These are phyloP conservation scores for Leptodontidium sp. DNA, from an alignment of 2,329 filamentous ascomycete species.

Conservation along the genomic window DNA sequence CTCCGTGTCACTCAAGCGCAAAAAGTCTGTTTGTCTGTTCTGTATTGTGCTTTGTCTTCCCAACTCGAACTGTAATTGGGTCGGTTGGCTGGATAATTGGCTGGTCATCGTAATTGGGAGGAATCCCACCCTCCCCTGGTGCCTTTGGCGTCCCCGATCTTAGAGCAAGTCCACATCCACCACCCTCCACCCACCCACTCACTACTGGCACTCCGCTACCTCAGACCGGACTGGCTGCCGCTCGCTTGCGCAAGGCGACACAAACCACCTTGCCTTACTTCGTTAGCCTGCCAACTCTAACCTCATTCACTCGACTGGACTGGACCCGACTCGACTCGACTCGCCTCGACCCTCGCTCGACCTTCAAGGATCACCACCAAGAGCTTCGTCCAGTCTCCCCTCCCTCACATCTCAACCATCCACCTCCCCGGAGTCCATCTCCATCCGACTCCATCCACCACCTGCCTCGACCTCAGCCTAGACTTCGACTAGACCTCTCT, in stretches of 20 bases:
- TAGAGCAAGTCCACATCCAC: no score
- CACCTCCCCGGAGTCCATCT: not conserved
- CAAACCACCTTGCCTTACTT: not conserved
- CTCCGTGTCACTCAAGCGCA: not conserved
- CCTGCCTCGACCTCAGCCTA: not conserved
- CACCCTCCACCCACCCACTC: no score
- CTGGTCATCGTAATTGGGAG: conserved; percentile 5
- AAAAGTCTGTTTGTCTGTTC: not conserved
- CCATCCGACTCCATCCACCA: no score
- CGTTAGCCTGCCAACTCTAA: not conserved
- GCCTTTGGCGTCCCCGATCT: no score
- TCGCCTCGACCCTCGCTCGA: not conserved
- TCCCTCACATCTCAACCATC: conserved; percentile 7
- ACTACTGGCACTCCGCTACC: no score
- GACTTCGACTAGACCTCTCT: not conserved
- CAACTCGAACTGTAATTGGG: not conserved
- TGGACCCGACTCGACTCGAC: no score
- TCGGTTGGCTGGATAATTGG: not conserved
- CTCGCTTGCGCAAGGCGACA: conserved; percentile 16
- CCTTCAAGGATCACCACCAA: conserved; percentile 13
- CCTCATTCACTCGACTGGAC: not conserved
- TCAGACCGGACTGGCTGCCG: not conserved
- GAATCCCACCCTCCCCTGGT: not conserved
- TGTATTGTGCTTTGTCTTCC: not conserved
- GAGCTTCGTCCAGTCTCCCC: not conserved